Evolutionary conservation across 495 filamentous ascomycete species (phyloP), one percentile per base, ranked within the genome.

Genomic region (Tuber magnatum): DNA sequence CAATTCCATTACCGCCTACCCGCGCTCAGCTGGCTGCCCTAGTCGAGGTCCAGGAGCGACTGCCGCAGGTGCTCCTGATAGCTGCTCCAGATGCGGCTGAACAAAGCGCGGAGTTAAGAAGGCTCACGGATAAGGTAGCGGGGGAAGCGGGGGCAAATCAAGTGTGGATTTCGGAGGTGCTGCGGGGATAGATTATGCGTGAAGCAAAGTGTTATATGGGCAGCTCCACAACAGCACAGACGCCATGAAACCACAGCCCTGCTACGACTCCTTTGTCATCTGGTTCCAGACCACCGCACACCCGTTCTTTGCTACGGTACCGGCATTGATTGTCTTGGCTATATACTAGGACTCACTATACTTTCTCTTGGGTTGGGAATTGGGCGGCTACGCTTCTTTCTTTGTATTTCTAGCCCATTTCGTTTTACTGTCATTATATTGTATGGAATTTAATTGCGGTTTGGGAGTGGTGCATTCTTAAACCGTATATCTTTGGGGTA

Each of bases 1-100:
- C 28, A 0, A 12, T 35, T 0, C 1, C 56, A 0, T 14, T 3
- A 10, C 12, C 3, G 0, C 51, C 51, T 9, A 0, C 1, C 8
- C n/a, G 0, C 2, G 28, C 51, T 0, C 9, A 28, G 5, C 10
- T 32, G 9, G n/a, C 0, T 4, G 4, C 24, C 0, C 12, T 61
- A 16, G 3, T 4, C 3, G 56, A 65, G 14, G 35, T 65, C 0
- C n/a, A 65, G 10, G 4, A 18, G 14, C 10, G 56, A 35, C 14
- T 65, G 0, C n/a, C 10, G 0, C 0, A 4, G n/a, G 2, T 14
- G 22, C 51, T 32, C 51, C 6, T 1, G 0, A 12, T 16, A 1
- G 3, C 10, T 8, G 4, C 51, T 0, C n/a, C 51, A 3, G n/a
- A 28, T n/a, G 22, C 48, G 5, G 22, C 2, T 10, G 2, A 65